phyloP scores from a whole-genome alignment of 2,329 filamentous ascomycete genomes.

The Fusarium austroafricanum region DNA sequence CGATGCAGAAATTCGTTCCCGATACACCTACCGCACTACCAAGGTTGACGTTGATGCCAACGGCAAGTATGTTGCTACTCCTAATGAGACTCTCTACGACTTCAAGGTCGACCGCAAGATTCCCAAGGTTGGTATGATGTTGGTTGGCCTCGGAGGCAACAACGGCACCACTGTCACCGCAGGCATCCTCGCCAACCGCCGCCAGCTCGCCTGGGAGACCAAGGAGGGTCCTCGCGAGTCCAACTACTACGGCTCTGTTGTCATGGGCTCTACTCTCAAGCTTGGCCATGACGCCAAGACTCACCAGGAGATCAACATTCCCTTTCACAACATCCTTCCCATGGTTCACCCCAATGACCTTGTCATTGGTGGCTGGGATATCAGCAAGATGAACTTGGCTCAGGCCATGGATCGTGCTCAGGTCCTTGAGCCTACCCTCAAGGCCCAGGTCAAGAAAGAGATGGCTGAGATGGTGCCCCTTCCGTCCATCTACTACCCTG shows the following conservation, averaged over 20 bases:
- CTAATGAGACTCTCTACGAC: slow-evolving; percentile 91
- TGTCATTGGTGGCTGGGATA: slow-evolving; percentile 96
- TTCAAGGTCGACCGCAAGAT: slow-evolving; percentile 97
- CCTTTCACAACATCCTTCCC: slow-evolving; percentile 92
- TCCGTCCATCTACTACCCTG: slow-evolving; percentile 97
- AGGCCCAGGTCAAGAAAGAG: slow-evolving; percentile 90
- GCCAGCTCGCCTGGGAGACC: slow-evolving; percentile 88
- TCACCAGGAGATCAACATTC: slow-evolving; percentile 91
- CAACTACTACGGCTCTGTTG: slow-evolving; percentile 98
- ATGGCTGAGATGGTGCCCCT: slow-evolving; percentile 90
- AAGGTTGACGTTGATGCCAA: slow-evolving; percentile 76
- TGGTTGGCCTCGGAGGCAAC: slow-evolving; percentile 98
- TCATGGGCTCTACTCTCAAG: slow-evolving; percentile 98
- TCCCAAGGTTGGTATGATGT: slow-evolving; percentile 95
- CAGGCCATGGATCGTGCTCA: slow-evolving; percentile 94
- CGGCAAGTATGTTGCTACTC: slow-evolving; percentile 84
- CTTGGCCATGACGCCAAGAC: slow-evolving; percentile 88
- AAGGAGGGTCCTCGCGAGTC: slow-evolving; percentile 85
- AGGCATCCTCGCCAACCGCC: slow-evolving; percentile 95
- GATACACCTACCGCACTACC: slow-evolving; percentile 97
- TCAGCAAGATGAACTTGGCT: slow-evolving; percentile 89
- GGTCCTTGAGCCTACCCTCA: slow-evolving; percentile 95
- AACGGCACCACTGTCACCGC: slow-evolving; percentile 98
- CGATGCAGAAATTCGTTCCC: slow-evolving; percentile 87
- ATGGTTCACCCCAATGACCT: slow-evolving; percentile 99